Conservation (phyloP, 2,329 filamentous ascomycete genomes). For the Dendryphion nanum region DNA sequence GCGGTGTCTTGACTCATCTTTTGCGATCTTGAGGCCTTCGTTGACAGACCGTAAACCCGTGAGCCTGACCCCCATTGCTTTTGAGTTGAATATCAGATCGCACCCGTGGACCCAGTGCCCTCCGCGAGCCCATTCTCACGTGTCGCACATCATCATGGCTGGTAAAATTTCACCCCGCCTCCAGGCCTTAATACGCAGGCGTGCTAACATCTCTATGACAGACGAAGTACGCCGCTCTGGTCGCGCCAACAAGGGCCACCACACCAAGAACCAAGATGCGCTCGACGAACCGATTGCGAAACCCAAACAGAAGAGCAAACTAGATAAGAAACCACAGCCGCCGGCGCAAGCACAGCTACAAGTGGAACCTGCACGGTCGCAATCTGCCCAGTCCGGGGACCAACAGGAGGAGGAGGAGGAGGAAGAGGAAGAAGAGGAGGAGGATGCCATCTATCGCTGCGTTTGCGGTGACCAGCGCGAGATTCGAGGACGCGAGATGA, state of each 20-base stretch:
- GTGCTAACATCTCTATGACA: conserved; percentile 39
- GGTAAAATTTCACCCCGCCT: conserved; percentile 53
- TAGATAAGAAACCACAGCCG: conserved; percentile 47
- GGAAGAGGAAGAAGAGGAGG: conserved; percentile 51
- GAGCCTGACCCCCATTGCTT: too few relatives aligned
- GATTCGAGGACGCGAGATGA: conserved; percentile 87
- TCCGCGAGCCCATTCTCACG: conserved; percentile 28
- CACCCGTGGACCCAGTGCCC: too few relatives aligned
- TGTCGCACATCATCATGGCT: conserved; percentile 51
- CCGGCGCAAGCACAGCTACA: conserved; percentile 31
- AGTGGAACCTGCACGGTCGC: conserved; percentile 14
- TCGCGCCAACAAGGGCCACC: conserved; percentile 93
- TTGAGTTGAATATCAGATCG: conserved; percentile 30
- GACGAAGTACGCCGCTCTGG: conserved; percentile 91
- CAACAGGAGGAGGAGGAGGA: conserved; percentile 45
- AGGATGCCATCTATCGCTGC: conserved; percentile 81
- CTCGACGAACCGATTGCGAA: conserved; percentile 30
- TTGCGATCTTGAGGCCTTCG: conserved; percentile 14
- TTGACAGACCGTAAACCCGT: conserved; percentile 38
- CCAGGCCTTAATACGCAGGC: conserved; percentile 3
- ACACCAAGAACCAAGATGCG: conserved; percentile 78
- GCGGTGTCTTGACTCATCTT: too few relatives aligned
- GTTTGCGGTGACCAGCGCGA: conserved; percentile 82
- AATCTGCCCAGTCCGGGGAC: conserved; percentile 24
- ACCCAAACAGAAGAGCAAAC: conserved; percentile 45